These are phyloP conservation scores for Rhododendron molle DNA, from an alignment of 148 eudicot species.

Conservation along the genomic window DNA sequence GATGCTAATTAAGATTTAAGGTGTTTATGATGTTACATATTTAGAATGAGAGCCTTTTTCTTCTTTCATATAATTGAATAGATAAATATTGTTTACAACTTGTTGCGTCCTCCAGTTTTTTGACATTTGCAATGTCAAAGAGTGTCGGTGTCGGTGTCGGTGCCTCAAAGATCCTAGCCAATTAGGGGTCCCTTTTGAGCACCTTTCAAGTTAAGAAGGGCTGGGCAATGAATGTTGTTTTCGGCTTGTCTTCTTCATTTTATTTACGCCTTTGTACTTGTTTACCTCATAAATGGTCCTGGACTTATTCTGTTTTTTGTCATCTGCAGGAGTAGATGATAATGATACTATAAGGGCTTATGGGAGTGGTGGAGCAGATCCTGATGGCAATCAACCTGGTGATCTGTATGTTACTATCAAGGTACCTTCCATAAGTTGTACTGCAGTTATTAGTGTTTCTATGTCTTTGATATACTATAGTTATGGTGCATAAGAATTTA, in stretches of 20 bases:
- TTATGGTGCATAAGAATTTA: not conserved
- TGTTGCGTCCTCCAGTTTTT: not conserved
- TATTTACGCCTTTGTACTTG: not conserved
- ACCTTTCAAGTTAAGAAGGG: not conserved
- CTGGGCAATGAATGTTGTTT: not conserved
- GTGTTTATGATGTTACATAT: not conserved
- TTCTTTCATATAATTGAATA: not conserved
- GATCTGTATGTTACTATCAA: slow-evolving; percentile 72
- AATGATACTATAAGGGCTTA: slow-evolving; percentile 61
- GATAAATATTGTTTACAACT: not conserved
- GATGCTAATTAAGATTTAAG: not conserved
- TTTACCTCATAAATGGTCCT: not conserved
- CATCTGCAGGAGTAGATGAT: slow-evolving; percentile 70
- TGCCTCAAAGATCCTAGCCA: not conserved
- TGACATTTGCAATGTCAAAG: not conserved
- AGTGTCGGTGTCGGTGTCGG: not conserved
- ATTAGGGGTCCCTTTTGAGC: not conserved
- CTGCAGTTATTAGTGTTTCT: not conserved
- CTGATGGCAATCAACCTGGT: slow-evolving; percentile 87
- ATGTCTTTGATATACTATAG: not conserved
- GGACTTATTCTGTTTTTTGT: slow-evolving; percentile 2
- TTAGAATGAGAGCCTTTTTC: not conserved
- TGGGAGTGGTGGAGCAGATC: slow-evolving; percentile 89
- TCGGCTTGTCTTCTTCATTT: not conserved
- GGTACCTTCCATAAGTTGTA: slow-evolving; percentile 32